A percentile compares a stretch with the other conserved stretches of the same genome.
These are phyloP conservation scores for Boletellus emodensis DNA, from an alignment of 768 basidiomycete genomes.

Conservation along the genomic window DNA sequence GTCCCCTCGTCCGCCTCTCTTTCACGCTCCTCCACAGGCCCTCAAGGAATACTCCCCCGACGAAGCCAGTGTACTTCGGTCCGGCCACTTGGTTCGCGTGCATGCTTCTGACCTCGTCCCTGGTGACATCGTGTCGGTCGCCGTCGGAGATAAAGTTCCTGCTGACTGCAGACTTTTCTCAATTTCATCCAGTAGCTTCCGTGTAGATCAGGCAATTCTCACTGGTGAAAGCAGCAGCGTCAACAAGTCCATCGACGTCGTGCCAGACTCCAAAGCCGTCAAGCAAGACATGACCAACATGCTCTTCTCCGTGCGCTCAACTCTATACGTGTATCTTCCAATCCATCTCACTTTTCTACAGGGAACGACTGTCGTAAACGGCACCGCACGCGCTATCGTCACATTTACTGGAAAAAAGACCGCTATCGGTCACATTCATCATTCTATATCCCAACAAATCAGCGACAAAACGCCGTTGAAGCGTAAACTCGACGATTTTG, in stretches of 20 bases:
- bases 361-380: constrained; percentile 97
- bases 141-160: constrained; percentile 93
- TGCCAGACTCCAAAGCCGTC: constrained; percentile 75
- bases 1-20: background rate
- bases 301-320: constrained; percentile 73
- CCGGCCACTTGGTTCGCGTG: constrained; percentile 62
- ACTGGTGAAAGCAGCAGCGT: constrained; percentile 94
- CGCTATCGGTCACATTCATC: constrained; percentile 96
- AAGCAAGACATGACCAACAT: constrained; percentile 99
- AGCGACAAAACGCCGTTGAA: constrained; percentile 96
- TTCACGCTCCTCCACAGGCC: constrained; percentile 51
- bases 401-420: constrained; percentile 82
- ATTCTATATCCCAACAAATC: constrained; percentile 90
- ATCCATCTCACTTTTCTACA: constrained; percentile 26
- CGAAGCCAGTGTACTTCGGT: constrained; percentile 86
- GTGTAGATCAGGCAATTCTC: constrained; percentile 93
- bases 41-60: constrained; percentile 97
- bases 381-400: constrained; percentile 83
- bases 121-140: constrained; percentile 86
- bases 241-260: constrained; percentile 66
- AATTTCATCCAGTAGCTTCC: constrained; percentile 88
- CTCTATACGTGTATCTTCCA: background rate
- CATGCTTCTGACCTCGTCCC: constrained; percentile 91
- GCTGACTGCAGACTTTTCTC: constrained; percentile 91
- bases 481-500: constrained; percentile 96